phyloP scores from a whole-genome alignment of 768 basidiomycete genomes.

The Trametes gibbosa region DNA sequence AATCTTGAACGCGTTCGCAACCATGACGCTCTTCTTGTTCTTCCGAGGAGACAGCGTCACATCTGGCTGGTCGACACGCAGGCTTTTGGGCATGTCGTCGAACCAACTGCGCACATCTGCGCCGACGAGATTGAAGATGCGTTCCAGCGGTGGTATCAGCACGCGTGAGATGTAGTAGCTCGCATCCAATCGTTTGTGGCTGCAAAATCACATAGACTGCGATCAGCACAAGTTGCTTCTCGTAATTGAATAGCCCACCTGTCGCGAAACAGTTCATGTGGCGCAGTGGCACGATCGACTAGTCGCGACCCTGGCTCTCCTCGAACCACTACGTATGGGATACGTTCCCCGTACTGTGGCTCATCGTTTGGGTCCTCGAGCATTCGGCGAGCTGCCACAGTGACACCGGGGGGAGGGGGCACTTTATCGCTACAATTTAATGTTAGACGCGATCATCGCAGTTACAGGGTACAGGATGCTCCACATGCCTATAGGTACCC shows the following conservation, averaged over 20 bases:
- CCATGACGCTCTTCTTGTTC: slow-evolving; percentile 28
- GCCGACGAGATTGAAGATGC: slow-evolving; percentile 89
- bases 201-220: slow-evolving; percentile 24
- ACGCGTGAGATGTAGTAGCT: slow-evolving; percentile 85
- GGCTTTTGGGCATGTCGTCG: slow-evolving; percentile 75
- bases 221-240: neutral
- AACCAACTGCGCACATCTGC: slow-evolving; percentile 88
- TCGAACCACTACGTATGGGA: slow-evolving; percentile 83
- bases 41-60: slow-evolving; percentile 36
- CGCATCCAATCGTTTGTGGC: slow-evolving; percentile 76
- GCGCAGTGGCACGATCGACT: slow-evolving; percentile 73
- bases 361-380: slow-evolving; percentile 77
- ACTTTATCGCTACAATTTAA: slow-evolving; percentile 63
- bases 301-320: slow-evolving; percentile 63
- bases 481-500: slow-evolving; percentile 81
- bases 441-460: neutral
- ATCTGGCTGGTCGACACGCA: slow-evolving; percentile 37
- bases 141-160: slow-evolving; percentile 85
- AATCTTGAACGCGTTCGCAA: slow-evolving; percentile 49
- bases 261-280: slow-evolving; percentile 64
- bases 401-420: slow-evolving; percentile 88
- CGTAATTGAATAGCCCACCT: slow-evolving; percentile 40
- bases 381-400: slow-evolving; percentile 77
- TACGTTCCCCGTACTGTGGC: slow-evolving; percentile 88
- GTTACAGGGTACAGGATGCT: neutral